Evolutionary conservation across 139 green algal genomes (phyloP).

Genomic region (Ulvella scutata): DNA sequence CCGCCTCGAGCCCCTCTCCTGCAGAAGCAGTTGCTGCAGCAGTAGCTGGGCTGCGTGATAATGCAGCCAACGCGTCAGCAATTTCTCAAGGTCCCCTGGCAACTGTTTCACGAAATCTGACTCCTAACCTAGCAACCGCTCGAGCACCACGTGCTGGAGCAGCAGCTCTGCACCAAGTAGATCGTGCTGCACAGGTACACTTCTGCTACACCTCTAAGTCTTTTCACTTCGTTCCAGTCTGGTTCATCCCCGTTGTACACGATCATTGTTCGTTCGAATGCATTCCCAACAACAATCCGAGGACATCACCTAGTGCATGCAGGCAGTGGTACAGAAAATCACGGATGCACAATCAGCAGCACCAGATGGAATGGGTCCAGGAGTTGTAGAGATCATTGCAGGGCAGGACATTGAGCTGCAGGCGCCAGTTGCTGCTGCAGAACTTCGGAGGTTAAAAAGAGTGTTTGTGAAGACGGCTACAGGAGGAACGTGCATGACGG

Average conservation of each 20-base stretch:
- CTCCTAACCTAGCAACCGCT: constrained; percentile 45
- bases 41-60: not conserved
- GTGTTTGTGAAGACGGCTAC: constrained; percentile 70
- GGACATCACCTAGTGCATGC: not conserved
- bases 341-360: constrained; percentile 34
- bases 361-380: not conserved
- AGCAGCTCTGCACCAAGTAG: constrained; percentile 75
- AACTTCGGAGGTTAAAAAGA: constrained; percentile 74
- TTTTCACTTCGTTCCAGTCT: too few relatives aligned
- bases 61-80: not conserved
- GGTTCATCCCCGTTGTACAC: too few relatives aligned
- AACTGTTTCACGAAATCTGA: constrained; percentile 11
- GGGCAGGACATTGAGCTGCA: not conserved
- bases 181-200: constrained; percentile 57
- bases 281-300: too few relatives aligned
- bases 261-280: too few relatives aligned
- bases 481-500: constrained; percentile 20
- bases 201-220: too few relatives aligned
- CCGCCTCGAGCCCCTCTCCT: not conserved
- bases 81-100: not conserved
- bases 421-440: constrained; percentile 16
- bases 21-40: not conserved
- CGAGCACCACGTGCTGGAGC: constrained; percentile 43
- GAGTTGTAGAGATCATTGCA: not conserved
- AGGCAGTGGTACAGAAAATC: constrained; percentile 46